Percentiles rank a stretch among this genome's conserved stretches.
These are phyloP conservation scores for Salix viminalis DNA, from an alignment of 345 rosid species.

Conservation along the genomic window DNA sequence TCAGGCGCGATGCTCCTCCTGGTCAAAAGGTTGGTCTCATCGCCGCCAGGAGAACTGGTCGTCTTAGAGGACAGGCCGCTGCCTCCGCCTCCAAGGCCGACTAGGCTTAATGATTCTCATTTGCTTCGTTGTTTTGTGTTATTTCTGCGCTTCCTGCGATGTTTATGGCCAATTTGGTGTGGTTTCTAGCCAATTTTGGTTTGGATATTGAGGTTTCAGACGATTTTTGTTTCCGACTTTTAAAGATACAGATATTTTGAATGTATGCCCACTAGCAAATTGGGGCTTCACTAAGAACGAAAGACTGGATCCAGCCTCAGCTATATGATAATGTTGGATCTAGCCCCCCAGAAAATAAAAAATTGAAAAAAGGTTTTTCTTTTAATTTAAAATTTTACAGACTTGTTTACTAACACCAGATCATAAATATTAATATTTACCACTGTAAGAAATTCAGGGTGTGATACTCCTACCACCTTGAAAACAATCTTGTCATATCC, in stretches of 20 bases:
- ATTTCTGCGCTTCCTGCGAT: background rate
- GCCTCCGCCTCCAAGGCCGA: slow-evolving; percentile 64
- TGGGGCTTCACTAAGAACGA: too few species aligned
- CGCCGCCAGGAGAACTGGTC: slow-evolving; percentile 75
- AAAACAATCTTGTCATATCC: too few species aligned
- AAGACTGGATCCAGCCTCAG: too few species aligned
- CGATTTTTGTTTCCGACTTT: background rate
- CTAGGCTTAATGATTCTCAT: slow-evolving; percentile 25
- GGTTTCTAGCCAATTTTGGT: background rate
- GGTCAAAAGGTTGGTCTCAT: slow-evolving; percentile 77
- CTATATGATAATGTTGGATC: too few species aligned
- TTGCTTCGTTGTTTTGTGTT: background rate
- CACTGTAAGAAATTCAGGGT: too few species aligned
- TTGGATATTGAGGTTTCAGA: background rate
- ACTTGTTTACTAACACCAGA: too few species aligned
- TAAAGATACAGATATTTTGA: background rate
- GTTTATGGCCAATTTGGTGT: background rate
- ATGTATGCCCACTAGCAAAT: background rate
- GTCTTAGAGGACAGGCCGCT: slow-evolving; percentile 63
- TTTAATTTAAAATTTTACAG: too few species aligned
- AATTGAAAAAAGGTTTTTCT: too few species aligned
- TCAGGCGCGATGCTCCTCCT: slow-evolving; percentile 69
- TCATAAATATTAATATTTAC: too few species aligned
- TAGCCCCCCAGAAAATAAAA: too few species aligned
- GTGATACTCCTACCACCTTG: too few species aligned